Conservation (phyloP, 2,329 filamentous ascomycete species). For the Ophiostoma triangulosporum region DNA sequence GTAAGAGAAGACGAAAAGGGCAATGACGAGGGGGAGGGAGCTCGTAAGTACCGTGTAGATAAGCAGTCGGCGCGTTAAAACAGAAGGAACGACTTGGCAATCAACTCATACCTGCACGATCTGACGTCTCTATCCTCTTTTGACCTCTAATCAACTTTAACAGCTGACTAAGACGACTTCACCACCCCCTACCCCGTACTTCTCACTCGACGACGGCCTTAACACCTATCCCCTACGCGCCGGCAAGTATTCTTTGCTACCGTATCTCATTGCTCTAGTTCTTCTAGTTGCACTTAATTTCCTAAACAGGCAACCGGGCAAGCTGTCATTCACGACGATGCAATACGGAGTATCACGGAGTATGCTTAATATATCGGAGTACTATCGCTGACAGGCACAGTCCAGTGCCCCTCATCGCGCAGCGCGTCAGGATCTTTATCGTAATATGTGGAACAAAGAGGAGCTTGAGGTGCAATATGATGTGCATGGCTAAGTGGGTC, state of each 20-base stretch:
- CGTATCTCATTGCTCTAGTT: background rate
- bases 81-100: background rate
- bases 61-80: background rate
- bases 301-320: conserved; percentile 7
- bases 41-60: background rate
- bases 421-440: background rate
- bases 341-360: too few relatives aligned
- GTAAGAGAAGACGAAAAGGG: background rate
- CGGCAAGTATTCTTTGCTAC: too few relatives aligned
- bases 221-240: background rate
- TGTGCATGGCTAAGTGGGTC: background rate
- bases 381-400: background rate
- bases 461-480: background rate
- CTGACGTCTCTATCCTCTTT: too few relatives aligned
- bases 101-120: too few relatives aligned
- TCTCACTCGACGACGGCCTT: too few relatives aligned
- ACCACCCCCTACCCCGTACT: too few relatives aligned
- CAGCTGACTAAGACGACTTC: too few relatives aligned
- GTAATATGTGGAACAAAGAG: background rate
- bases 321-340: too few relatives aligned
- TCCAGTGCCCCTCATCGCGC: background rate
- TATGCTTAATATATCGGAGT: too few relatives aligned
- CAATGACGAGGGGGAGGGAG: background rate
- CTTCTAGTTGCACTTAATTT: conserved; percentile 1
- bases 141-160: too few relatives aligned